Percentiles rank a stretch among this genome's conserved stretches.
Conservation (phyloP, 257 asterid species). For the Gentiana dahurica region DNA sequence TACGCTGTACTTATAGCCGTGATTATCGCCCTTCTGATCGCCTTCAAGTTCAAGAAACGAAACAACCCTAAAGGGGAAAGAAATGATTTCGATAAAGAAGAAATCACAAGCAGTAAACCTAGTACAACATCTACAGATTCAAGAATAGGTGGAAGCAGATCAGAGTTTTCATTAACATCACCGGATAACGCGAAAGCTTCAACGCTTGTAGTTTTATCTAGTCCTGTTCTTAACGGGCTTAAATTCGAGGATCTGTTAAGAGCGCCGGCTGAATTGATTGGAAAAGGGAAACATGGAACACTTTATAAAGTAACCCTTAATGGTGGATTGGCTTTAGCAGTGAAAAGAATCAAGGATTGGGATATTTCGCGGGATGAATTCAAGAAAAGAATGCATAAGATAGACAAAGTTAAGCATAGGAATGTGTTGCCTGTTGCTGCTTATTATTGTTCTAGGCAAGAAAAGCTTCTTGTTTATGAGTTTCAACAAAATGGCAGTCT, state of each 20-base stretch:
- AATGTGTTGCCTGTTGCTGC: conserved; percentile 54
- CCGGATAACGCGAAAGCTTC: conserved; percentile 37
- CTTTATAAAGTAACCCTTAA: conserved; percentile 42
- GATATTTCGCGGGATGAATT: conserved; percentile 41
- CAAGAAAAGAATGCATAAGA: conserved; percentile 41
- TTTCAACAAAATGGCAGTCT: conserved; percentile 61
- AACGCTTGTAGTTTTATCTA: conserved; percentile 37
- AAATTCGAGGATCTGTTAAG: conserved; percentile 61
- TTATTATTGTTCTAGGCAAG: conserved; percentile 60
- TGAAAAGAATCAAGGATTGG: conserved; percentile 67
- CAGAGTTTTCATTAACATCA: conserved; percentile 64
- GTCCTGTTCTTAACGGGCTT: conserved; percentile 25
- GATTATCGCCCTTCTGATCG: conserved; percentile 21
- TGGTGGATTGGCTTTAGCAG: conserved; percentile 33
- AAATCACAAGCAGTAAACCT: conserved; percentile 18
- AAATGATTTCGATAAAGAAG: conserved; percentile 6
- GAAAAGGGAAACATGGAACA: conserved; percentile 54
- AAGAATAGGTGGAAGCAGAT: conserved; percentile 32
- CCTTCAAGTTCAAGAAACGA: conserved; percentile 12
- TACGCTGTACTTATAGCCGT: conserved; percentile 37
- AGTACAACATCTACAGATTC: conserved; percentile 38
- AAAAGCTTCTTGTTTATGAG: conserved; percentile 60
- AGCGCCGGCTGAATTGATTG: conserved; percentile 62
- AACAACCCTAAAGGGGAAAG: conserved; percentile 4
- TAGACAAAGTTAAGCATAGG: conserved; percentile 39